A percentile compares a stretch with the other conserved stretches of the same genome.
These are phyloP conservation scores for Penicillium samsonianum DNA, from an alignment of 495 filamentous ascomycete genomes.

Conservation along the genomic window DNA sequence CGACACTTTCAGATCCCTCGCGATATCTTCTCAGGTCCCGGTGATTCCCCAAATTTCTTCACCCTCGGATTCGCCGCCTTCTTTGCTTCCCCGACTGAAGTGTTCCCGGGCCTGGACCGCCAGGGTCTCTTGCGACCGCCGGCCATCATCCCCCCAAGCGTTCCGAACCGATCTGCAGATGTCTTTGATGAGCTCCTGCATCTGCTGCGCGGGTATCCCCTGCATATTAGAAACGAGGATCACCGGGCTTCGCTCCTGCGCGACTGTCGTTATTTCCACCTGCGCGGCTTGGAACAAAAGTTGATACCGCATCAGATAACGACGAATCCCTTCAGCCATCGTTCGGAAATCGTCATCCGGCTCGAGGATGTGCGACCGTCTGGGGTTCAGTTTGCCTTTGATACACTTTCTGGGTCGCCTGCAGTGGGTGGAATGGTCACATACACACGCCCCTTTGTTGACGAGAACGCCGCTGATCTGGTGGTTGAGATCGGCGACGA, in stretches of 20 bases:
- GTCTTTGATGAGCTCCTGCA: constrained; percentile 84
- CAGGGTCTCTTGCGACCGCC: constrained; percentile 85
- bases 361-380: constrained; percentile 85
- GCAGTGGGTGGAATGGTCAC: constrained; percentile 64
- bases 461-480: constrained; percentile 70
- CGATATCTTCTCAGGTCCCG: constrained; percentile 80
- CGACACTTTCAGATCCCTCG: constrained; percentile 86
- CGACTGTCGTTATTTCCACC: constrained; percentile 90
- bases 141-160: constrained; percentile 75
- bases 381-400: constrained; percentile 65
- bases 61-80: constrained; percentile 88
- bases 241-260: constrained; percentile 79
- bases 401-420: constrained; percentile 27
- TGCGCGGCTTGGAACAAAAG: constrained; percentile 87
- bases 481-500: constrained; percentile 79
- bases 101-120: constrained; percentile 84
- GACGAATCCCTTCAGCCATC: constrained; percentile 67
- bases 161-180: constrained; percentile 77
- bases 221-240: constrained; percentile 72
- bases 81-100: constrained; percentile 74
- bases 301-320: constrained; percentile 77
- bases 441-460: constrained; percentile 81
- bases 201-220: constrained; percentile 81
- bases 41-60: constrained; percentile 95
- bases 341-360: constrained; percentile 77